Conservation (phyloP, 2,329 filamentous ascomycete species). For the Botrytis pseudocinerea region DNA sequence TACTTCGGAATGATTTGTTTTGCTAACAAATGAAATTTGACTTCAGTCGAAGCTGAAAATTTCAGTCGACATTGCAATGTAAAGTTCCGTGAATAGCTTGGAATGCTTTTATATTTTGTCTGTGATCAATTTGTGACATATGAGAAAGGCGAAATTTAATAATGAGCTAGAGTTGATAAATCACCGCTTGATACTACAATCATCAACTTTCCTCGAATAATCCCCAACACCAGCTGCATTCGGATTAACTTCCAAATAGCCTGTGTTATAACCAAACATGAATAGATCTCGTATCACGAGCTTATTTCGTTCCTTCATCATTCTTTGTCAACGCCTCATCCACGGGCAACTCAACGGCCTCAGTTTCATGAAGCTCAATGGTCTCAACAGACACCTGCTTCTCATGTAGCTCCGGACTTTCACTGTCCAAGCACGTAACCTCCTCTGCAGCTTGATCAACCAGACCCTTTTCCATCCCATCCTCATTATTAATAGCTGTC, state of each 20-base stretch:
- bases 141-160: neutral
- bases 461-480: neutral
- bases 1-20: neutral
- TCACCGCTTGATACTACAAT: neutral
- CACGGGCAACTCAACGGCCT: neutral
- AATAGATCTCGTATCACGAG: neutral
- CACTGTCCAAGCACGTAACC: neutral
- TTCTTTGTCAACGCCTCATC: neutral
- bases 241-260: neutral
- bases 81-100: neutral
- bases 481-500: neutral
- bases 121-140: neutral
- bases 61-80: neutral
- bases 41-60: neutral
- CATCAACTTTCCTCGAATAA: neutral
- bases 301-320: neutral
- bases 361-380: neutral
- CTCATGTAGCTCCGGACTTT: neutral
- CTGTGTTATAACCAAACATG: neutral
- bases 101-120: neutral
- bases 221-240: neutral
- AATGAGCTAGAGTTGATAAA: neutral
- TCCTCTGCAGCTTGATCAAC: neutral
- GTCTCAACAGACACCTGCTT: neutral
- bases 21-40: neutral